Base-by-base conservation (phyloP, 352 stramenopile species). In the Pythium pectinolyticum region DNA sequence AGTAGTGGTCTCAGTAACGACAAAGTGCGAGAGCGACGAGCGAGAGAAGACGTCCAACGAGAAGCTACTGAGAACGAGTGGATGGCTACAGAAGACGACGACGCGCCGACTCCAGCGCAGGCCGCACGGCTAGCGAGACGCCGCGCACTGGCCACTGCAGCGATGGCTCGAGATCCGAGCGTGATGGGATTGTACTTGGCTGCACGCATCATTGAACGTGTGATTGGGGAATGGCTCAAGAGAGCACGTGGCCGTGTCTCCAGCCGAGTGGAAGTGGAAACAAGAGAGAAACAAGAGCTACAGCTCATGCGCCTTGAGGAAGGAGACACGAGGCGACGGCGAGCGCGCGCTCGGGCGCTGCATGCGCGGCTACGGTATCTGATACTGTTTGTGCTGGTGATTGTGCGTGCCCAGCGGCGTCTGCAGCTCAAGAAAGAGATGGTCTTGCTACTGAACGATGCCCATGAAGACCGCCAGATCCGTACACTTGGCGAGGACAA, bases 401-500 rank as follows among this genome's bases (percentile, higher is more conserved):
- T 88, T 3, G 57, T 82, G 41, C 67, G 53, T 20, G 59, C 66
- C 1, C 58, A 78, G 0, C 67, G 74, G 9, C 64, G 72, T 19
- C 41, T 65, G 19, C 63, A 82, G 35, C 49, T 65, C 14, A 81
- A 85, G 52, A 80, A 79, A 35, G 41, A 69, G 47, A 62, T 86
- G 34, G 27, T 88, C 0, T 8, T 73, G 10, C 25, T 73, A 15
- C 52, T 88, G 8, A 63, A 64, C 6, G 75, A 87, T 46, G 63
- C 73, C 10, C 61, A 54, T 0, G 78, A 88, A 52, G 78, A 86
- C 47, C 45, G 40, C 14, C 61, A 63, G 37, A 43, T 66, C 15
- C 35, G 27, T 17, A 4, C 35, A 25, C 9, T 41, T 30, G 46
- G 10, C 1, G 34, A n/a, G n/a, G n/a, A n/a, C n/a, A n/a, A n/a